Conservation (phyloP, 2,329 filamentous ascomycete species). For the Venturia oleaginea region DNA sequence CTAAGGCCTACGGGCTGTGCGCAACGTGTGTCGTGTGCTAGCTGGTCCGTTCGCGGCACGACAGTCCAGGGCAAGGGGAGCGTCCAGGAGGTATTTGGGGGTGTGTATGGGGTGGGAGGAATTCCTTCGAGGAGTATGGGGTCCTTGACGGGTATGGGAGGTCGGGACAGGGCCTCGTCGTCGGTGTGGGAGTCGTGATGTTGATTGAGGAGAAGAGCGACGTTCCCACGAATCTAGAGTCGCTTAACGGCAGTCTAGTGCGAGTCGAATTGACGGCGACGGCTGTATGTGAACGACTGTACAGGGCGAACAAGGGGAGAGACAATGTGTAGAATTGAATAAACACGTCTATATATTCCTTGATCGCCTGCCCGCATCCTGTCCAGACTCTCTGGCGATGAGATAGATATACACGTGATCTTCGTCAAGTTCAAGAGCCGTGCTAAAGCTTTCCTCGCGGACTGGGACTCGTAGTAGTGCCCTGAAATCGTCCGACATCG, state of each 20-base stretch:
- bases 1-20: background rate
- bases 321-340: background rate
- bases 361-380: background rate
- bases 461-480: background rate
- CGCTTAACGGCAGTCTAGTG: background rate
- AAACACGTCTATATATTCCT: background rate
- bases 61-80: background rate
- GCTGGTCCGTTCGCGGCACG: conserved; percentile 4
- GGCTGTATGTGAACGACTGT: background rate
- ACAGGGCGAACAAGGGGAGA: background rate
- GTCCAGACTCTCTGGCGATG: background rate
- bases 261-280: background rate
- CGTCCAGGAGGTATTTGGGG: background rate
- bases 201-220: background rate
- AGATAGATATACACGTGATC: conserved; percentile 6
- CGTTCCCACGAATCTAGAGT: background rate
- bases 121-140: background rate
- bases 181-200: background rate
- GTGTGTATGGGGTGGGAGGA: background rate
- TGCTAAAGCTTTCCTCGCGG: background rate
- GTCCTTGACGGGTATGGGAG: background rate
- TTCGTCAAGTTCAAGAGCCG: background rate
- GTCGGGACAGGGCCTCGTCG: background rate
- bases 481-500: background rate
- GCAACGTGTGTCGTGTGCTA: conserved; percentile 9